Conservation (phyloP, 441 rosid genomes). For the Pelargonium australe region DNA sequence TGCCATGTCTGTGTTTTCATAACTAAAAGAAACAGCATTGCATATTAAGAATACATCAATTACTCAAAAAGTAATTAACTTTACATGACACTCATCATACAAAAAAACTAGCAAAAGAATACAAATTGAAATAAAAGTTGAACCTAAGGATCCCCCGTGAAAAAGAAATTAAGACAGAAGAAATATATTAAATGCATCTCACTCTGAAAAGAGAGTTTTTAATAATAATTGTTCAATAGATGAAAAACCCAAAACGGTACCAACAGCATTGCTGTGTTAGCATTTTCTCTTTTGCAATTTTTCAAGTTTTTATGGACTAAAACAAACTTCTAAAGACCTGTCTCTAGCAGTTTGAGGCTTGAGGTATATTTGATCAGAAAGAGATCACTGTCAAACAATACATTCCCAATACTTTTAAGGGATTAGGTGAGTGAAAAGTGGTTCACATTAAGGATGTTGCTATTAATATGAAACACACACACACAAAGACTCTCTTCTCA, state of each 20-base stretch:
- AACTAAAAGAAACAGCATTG: conserved; percentile 39
- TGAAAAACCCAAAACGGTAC: background rate
- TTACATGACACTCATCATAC: background rate
- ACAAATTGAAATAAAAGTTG: background rate
- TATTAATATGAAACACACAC: background rate
- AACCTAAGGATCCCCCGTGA: background rate
- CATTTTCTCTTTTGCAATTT: background rate
- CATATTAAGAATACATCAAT: conserved; percentile 20
- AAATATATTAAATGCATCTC: background rate
- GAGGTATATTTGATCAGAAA: too few relatives aligned
- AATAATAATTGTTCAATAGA: background rate
- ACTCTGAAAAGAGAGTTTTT: background rate
- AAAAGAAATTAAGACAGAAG: background rate
- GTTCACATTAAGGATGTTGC: background rate
- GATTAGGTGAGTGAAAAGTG: background rate
- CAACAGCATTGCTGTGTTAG: background rate
- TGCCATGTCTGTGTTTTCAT: conserved; percentile 80
- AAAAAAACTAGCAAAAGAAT: background rate
- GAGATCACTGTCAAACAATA: too few relatives aligned
- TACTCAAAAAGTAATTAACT: background rate
- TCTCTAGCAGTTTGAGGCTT: background rate
- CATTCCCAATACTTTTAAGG: background rate
- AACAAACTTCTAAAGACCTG: background rate
- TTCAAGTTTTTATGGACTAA: background rate
- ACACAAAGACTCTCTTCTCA: background rate